These are phyloP conservation scores for Kuraishia ogatae DNA, from an alignment of 805 yeast genomes.

Conservation along the genomic window DNA sequence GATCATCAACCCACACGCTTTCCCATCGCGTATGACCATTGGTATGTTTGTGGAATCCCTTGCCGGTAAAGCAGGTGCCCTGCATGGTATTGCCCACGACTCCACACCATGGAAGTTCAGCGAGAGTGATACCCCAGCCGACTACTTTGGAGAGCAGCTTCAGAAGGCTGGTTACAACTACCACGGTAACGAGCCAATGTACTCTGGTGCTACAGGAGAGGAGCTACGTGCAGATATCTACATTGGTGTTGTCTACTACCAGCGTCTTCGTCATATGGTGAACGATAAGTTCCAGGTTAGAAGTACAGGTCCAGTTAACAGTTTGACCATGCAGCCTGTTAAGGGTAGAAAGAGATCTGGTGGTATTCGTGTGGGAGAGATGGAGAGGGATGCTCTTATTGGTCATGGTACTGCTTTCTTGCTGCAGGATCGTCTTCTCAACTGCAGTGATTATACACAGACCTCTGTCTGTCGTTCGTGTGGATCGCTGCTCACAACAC, in stretches of 20 bases:
- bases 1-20: conserved; percentile 97
- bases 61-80: conserved; percentile 98
- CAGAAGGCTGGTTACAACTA: conserved; percentile 85
- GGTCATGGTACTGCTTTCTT: conserved; percentile 97
- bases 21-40: conserved; percentile 99
- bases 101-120: conserved; percentile 93
- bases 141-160: conserved; percentile 92
- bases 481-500: conserved; percentile 88
- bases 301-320: conserved; percentile 96
- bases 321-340: conserved; percentile 97
- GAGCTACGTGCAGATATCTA: conserved; percentile 94
- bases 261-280: conserved; percentile 98
- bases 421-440: conserved; percentile 87
- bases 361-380: conserved; percentile 99
- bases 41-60: conserved; percentile 98
- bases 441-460: conserved; percentile 93
- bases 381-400: conserved; percentile 98
- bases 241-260: conserved; percentile 95
- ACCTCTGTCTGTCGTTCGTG: conserved; percentile 85
- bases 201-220: conserved; percentile 97
- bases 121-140: conserved; percentile 94
- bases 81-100: conserved; percentile 96
- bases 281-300: conserved; percentile 99
- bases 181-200: conserved; percentile 98
- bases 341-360: conserved; percentile 98